Evolutionary conservation across 176 grass and related monocot genomes (phyloP).

Genomic region (Juncus effusus): DNA sequence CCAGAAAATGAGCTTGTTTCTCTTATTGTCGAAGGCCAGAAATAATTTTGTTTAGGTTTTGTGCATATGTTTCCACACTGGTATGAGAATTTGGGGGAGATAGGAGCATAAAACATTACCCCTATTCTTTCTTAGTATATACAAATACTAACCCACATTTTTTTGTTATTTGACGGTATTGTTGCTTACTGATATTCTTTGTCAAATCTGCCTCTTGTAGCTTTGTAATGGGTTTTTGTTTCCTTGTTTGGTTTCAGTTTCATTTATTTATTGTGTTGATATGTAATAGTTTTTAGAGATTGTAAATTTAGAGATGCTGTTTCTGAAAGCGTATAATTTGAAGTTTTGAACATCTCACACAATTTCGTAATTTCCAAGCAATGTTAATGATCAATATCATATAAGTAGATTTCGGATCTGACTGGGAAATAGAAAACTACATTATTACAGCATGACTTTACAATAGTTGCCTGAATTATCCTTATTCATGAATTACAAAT

Average conservation of each 20-base stretch:
- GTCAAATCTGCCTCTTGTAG: slow-evolving; percentile 4
- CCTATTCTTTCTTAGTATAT: background rate
- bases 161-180: background rate
- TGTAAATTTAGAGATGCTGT: slow-evolving; percentile 15
- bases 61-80: background rate
- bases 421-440: background rate
- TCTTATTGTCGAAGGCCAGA: slow-evolving; percentile 51
- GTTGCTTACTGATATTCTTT: slow-evolving; percentile 11
- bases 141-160: background rate
- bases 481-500: too few species aligned
- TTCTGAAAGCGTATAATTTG: background rate
- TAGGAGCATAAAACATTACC: background rate
- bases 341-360: background rate
- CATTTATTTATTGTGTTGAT: slow-evolving; percentile 17
- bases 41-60: slow-evolving; percentile 24
- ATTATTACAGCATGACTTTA: too few species aligned
- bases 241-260: background rate
- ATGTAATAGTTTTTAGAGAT: background rate
- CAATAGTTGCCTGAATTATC: too few species aligned
- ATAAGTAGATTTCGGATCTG: too few species aligned
- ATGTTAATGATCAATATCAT: too few species aligned
- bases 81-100: too few species aligned
- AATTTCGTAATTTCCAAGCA: background rate
- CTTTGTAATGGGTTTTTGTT: slow-evolving; percentile 18
- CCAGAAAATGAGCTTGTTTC: slow-evolving; percentile 76